Percentiles rank a stretch among this genome's conserved stretches.
phyloP scores from a whole-genome alignment of 2,329 filamentous ascomycete genomes.

The Pseudogymnoascus sp. region DNA sequence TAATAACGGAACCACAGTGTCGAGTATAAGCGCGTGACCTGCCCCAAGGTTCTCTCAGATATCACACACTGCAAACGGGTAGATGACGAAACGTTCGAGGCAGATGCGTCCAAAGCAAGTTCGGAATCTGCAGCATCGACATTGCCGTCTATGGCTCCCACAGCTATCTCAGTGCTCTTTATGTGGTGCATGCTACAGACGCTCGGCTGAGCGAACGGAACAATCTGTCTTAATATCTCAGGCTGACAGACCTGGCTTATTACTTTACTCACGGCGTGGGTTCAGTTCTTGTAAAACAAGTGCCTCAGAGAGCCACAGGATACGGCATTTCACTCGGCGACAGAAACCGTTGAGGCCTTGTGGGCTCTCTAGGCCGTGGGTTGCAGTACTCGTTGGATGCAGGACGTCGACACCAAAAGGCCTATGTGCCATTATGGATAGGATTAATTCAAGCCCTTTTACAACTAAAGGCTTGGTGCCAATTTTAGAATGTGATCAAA shows the following conservation, averaged over 20 bases:
- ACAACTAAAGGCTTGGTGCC: not conserved
- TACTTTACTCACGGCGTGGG: not conserved
- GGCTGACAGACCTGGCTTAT: slow-evolving; percentile 1
- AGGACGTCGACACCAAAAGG: slow-evolving; percentile 4
- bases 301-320: not conserved
- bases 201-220: not conserved
- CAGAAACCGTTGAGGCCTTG: not conserved
- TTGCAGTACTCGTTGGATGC: slow-evolving; percentile 1
- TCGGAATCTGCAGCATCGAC: not conserved
- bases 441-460: not conserved
- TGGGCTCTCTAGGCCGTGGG: not conserved
- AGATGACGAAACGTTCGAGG: slow-evolving; percentile 11
- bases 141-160: not conserved
- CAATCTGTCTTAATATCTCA: slow-evolving; percentile 3
- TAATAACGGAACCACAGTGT: not conserved
- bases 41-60: not conserved
- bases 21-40: not conserved
- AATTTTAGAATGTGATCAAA: not conserved
- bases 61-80: not conserved
- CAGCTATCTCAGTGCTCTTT: not conserved
- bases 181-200: not conserved
- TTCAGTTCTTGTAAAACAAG: slow-evolving; percentile 2
- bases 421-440: slow-evolving; percentile 6
- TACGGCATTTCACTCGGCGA: not conserved
- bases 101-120: not conserved